Evolutionary conservation across 768 basidiomycete genomes (phyloP).

Genomic region (Lentinus tigrinus): DNA sequence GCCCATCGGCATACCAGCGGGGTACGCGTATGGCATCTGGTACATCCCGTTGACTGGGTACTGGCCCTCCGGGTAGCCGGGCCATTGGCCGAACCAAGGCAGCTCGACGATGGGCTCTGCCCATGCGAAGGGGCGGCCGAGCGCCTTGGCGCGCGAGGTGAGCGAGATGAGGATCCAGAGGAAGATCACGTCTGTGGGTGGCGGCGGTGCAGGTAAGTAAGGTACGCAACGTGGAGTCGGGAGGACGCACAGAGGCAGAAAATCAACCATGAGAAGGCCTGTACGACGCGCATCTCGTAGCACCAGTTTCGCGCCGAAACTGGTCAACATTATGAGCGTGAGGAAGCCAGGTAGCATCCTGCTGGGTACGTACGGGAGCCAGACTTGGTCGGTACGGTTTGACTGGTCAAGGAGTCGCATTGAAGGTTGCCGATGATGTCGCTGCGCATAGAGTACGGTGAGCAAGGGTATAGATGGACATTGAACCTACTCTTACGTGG

Average conservation of each 20-base stretch:
- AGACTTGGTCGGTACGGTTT: slow-evolving; percentile 45
- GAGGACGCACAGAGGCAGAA: slow-evolving; percentile 49
- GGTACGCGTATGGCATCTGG: slow-evolving; percentile 22
- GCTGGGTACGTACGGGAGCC: slow-evolving; percentile 46
- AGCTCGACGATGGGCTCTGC: slow-evolving; percentile 59
- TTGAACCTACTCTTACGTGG: slow-evolving; percentile 46
- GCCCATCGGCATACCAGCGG: slow-evolving; percentile 21
- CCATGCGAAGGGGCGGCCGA: slow-evolving; percentile 58
- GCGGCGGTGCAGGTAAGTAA: neutral
- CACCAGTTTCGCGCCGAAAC: slow-evolving; percentile 60
- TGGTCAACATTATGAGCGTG: slow-evolving; percentile 27
- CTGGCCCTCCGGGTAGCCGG: slow-evolving; percentile 45
- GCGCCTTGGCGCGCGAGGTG: slow-evolving; percentile 51
- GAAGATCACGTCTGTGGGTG: slow-evolving; percentile 43
- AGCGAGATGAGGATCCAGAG: slow-evolving; percentile 58
- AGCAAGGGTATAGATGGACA: neutral
- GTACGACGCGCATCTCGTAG: slow-evolving; percentile 77
- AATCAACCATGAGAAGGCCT: slow-evolving; percentile 76
- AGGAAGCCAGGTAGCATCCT: neutral
- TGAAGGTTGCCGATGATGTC: slow-evolving; percentile 59
- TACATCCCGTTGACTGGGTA: slow-evolving; percentile 10
- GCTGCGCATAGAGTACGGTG: slow-evolving; percentile 32
- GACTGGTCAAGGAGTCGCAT: slow-evolving; percentile 33
- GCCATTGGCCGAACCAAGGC: slow-evolving; percentile 75
- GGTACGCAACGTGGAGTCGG: neutral